Conservation (phyloP, 345 rosid genomes). For the Trapa incisa region DNA sequence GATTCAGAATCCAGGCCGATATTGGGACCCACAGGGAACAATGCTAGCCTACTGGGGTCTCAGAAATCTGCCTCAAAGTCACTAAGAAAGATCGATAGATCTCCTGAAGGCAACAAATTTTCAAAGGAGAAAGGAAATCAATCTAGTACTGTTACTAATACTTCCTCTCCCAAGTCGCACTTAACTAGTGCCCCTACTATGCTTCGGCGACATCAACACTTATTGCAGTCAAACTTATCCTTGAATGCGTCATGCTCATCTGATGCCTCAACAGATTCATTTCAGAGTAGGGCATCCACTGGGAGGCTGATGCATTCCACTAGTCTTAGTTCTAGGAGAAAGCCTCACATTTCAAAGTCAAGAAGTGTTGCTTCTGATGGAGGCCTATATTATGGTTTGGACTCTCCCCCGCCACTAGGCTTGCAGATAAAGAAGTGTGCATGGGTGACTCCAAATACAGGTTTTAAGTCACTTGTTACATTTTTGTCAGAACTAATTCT, state of each 20-base stretch:
- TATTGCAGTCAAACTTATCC: conserved; percentile 52
- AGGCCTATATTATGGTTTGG: conserved; percentile 23
- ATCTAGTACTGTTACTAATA: conserved; percentile 15
- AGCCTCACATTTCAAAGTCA: conserved; percentile 40
- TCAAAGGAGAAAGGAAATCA: conserved; percentile 27
- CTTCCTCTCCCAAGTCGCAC: conserved; percentile 38
- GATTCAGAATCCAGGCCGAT: conserved; percentile 68
- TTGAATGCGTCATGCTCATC: conserved; percentile 80
- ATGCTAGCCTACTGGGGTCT: conserved; percentile 31
- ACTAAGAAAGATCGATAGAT: conserved; percentile 40
- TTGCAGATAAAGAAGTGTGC: conserved; percentile 56
- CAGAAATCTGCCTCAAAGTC: conserved; percentile 50
- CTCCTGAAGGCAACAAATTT: conserved; percentile 16
- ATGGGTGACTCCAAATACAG: conserved; percentile 81
- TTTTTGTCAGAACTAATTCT: no score
- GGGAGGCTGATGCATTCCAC: conserved; percentile 48
- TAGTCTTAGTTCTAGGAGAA: conserved; percentile 46
- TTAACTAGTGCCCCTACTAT: conserved; percentile 15
- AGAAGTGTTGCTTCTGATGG: conserved; percentile 65
- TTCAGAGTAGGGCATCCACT: conserved; percentile 71
- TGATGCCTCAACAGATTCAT: conserved; percentile 82
- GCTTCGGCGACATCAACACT: conserved; percentile 60
- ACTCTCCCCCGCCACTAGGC: conserved; percentile 41
- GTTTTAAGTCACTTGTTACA: conserved; percentile 22
- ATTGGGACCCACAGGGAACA: conserved; percentile 59